A percentile compares a stretch with the other conserved stretches of the same genome.
Conservation (phyloP, 306 rosid species). For the Herpetospermum pedunculosum region DNA sequence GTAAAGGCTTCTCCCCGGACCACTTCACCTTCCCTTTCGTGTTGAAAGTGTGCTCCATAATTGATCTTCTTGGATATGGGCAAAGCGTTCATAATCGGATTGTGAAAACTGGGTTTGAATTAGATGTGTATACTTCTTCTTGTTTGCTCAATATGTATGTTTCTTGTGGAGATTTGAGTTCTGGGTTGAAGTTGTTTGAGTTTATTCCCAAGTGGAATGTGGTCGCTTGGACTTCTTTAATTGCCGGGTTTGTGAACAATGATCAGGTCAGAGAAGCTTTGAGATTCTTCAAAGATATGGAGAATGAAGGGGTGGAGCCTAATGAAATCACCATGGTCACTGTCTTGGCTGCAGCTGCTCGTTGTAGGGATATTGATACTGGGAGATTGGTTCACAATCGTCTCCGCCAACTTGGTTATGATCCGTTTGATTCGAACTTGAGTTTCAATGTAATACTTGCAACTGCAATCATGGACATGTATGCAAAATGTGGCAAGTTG, state of each 20-base stretch:
- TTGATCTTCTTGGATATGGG: constrained; percentile 24
- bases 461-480: constrained; percentile 58
- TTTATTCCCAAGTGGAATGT: constrained; percentile 52
- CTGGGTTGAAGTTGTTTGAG: constrained; percentile 45
- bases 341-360: constrained; percentile 64
- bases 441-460: constrained; percentile 48
- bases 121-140: constrained; percentile 38
- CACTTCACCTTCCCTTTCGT: constrained; percentile 67
- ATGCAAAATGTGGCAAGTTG: constrained; percentile 65
- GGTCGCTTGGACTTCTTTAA: constrained; percentile 74
- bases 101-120: constrained; percentile 51
- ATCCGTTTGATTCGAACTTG: constrained; percentile 31
- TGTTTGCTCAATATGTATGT: constrained; percentile 52
- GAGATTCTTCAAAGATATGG: constrained; percentile 42
- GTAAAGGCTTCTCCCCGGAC: constrained; percentile 42
- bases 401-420: constrained; percentile 37
- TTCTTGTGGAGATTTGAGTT: constrained; percentile 26
- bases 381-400: constrained; percentile 40
- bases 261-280: constrained; percentile 24
- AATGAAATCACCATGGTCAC: constrained; percentile 67
- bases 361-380: constrained; percentile 36
- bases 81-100: constrained; percentile 41
- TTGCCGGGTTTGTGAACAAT: constrained; percentile 44
- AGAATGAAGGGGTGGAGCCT: constrained; percentile 30
- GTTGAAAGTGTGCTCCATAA: constrained; percentile 41